These are phyloP conservation scores for Claviceps sp. DNA, from an alignment of 2,329 filamentous ascomycete genomes.

Conservation along the genomic window DNA sequence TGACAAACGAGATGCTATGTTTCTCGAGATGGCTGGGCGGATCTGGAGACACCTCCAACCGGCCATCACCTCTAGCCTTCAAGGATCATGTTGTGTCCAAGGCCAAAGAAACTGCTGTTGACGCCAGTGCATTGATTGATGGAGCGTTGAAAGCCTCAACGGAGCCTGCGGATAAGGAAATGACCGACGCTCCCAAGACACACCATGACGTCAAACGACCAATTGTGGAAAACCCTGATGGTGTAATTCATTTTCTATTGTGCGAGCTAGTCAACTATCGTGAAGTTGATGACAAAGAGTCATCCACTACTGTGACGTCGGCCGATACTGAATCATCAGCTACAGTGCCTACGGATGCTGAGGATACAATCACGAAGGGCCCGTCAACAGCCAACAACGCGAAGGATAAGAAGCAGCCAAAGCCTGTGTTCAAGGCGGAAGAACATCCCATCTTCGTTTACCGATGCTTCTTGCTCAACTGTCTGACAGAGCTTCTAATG, in stretches of 20 bases:
- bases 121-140: constrained; percentile 7
- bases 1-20: constrained; percentile 74
- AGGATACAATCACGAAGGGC: constrained; percentile 19
- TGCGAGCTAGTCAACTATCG: constrained; percentile 85
- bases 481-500: constrained; percentile 75
- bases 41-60: constrained; percentile 17
- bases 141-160: constrained; percentile 47
- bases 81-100: constrained; percentile 18
- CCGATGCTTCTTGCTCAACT: constrained; percentile 86
- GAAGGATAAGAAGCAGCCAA: constrained; percentile 51
- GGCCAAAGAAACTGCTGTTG: constrained; percentile 1
- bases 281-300: constrained; percentile 78
- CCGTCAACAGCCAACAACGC: constrained; percentile 22
- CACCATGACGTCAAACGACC: constrained; percentile 62
- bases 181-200: constrained; percentile 51
- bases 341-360: constrained; percentile 14
- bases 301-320: constrained; percentile 29
- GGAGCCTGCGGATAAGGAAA: constrained; percentile 44
- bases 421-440: constrained; percentile 73
- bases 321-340: constrained; percentile 20
- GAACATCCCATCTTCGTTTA: constrained; percentile 96
- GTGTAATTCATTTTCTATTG: constrained; percentile 86
- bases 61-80: constrained; percentile 25
- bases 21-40: constrained; percentile 45
- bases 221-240: constrained; percentile 81